These are phyloP conservation scores for Phaffia tasmanica DNA, from an alignment of 768 basidiomycete genomes.

Conservation along the genomic window DNA sequence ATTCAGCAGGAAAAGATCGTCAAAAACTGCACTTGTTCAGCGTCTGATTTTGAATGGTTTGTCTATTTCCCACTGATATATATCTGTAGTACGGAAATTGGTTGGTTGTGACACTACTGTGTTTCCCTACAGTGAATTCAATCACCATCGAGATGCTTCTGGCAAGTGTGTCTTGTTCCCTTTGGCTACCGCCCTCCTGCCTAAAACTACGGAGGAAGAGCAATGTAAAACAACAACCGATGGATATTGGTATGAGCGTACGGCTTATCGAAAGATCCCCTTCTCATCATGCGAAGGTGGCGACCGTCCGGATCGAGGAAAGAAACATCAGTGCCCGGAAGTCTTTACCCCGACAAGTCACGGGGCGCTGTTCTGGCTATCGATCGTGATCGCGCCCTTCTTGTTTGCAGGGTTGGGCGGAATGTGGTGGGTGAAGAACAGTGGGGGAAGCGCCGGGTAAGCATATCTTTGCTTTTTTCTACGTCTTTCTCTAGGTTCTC, in stretches of 20 bases:
- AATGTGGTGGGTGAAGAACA: slow-evolving; percentile 69
- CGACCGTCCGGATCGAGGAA: slow-evolving; percentile 61
- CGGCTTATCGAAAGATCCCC: slow-evolving; percentile 78
- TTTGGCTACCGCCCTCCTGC: slow-evolving; percentile 51
- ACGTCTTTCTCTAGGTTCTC: too few relatives aligned
- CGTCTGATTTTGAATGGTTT: slow-evolving; percentile 87
- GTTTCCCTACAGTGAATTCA: slow-evolving; percentile 64
- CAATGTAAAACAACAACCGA: slow-evolving; percentile 31
- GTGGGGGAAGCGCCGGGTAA: slow-evolving; percentile 61
- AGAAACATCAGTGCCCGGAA: slow-evolving; percentile 58
- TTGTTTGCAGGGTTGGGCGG: slow-evolving; percentile 61
- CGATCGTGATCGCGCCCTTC: slow-evolving; percentile 64
- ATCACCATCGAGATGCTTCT: slow-evolving; percentile 56
- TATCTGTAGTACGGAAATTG: not conserved
- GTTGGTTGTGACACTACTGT: not conserved
- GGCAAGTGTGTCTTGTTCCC: slow-evolving; percentile 68
- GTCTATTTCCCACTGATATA: slow-evolving; percentile 29
- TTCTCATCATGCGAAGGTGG: slow-evolving; percentile 81
- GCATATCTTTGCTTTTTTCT: slow-evolving; percentile 1
- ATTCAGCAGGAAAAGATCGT: slow-evolving; percentile 40
- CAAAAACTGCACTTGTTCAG: slow-evolving; percentile 60
- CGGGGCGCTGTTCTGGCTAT: slow-evolving; percentile 69
- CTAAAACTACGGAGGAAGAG: slow-evolving; percentile 37
- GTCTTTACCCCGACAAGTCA: slow-evolving; percentile 7
- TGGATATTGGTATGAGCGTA: slow-evolving; percentile 82